Percentiles rank a stretch among this genome's conserved stretches.
These are phyloP conservation scores for Aureobasidium sp. DNA, from an alignment of 2,329 filamentous ascomycete species.

Conservation along the genomic window DNA sequence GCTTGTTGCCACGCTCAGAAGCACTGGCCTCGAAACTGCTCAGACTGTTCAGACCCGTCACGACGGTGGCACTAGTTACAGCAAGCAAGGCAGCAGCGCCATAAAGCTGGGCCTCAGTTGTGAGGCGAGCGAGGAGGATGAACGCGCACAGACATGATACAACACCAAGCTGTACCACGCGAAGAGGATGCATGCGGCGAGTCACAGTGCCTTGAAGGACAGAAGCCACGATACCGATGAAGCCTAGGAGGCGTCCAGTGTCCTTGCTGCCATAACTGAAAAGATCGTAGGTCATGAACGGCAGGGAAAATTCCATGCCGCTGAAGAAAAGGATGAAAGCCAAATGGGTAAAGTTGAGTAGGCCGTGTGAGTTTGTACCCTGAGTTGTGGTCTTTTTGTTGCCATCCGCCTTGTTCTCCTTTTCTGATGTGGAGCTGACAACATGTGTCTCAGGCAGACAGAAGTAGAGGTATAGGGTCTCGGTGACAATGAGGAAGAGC, in stretches of 20 bases:
- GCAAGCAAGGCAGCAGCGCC: constrained; percentile 74
- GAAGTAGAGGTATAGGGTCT: constrained; percentile 81
- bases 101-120: constrained; percentile 64
- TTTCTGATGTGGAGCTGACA: constrained; percentile 12
- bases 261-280: constrained; percentile 72
- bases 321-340: constrained; percentile 94
- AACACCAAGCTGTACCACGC: constrained; percentile 72
- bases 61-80: constrained; percentile 86
- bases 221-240: constrained; percentile 83
- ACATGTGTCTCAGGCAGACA: constrained; percentile 78
- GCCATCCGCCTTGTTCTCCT: constrained; percentile 2
- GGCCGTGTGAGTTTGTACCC: constrained; percentile 71
- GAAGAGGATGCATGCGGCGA: constrained; percentile 69
- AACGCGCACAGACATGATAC: constrained; percentile 71
- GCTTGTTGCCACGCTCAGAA: constrained; percentile 72
- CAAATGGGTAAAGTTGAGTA: constrained; percentile 82
- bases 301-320: constrained; percentile 94
- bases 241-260: constrained; percentile 80
- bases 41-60: constrained; percentile 84
- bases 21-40: constrained; percentile 81
- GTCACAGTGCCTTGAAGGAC: constrained; percentile 91
- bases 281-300: constrained; percentile 94
- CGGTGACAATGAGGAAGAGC: constrained; percentile 70
- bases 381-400: constrained; percentile 14
- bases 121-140: constrained; percentile 62